A percentile compares a stretch with the other conserved stretches of the same genome.
Evolutionary conservation across 352 stramenopile species (phyloP).

Genomic region (Phytopythium chamaehyphon): DNA sequence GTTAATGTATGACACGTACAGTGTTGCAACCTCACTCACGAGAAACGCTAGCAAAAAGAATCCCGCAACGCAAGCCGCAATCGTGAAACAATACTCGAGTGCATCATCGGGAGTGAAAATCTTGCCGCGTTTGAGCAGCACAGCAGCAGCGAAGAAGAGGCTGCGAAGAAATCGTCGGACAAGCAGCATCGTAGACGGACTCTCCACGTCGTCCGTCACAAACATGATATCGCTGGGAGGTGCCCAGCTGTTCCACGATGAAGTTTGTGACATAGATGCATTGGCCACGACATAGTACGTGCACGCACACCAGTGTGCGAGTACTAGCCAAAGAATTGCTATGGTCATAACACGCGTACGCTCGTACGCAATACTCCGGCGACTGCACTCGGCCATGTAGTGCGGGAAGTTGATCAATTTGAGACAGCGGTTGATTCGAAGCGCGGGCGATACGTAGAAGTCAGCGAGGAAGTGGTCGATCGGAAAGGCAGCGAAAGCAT

Average conservation of each 20-base stretch:
- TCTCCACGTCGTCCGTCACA: conserved; percentile 6
- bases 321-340: conserved; percentile 34
- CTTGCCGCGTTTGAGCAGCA: conserved; percentile 43
- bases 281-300: conserved; percentile 31
- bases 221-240: conserved; percentile 15
- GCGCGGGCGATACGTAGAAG: conserved; percentile 34
- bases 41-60: conserved; percentile 46
- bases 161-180: conserved; percentile 34
- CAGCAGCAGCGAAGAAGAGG: conserved; percentile 41
- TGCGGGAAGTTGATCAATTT: conserved; percentile 51
- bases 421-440: conserved; percentile 41
- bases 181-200: not conserved
- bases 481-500: conserved; percentile 40
- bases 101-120: conserved; percentile 23
- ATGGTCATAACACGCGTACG: conserved; percentile 37
- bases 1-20: conserved; percentile 54
- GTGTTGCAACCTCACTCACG: conserved; percentile 42
- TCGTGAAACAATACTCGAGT: conserved; percentile 31
- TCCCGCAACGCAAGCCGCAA: conserved; percentile 34
- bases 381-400: conserved; percentile 50
- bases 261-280: not conserved
- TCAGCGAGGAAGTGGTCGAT: conserved; percentile 47
- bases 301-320: conserved; percentile 53
- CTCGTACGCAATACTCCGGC: conserved; percentile 47
- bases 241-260: conserved; percentile 38